A percentile compares a stretch with the other conserved stretches of the same genome.
Conservation (phyloP, 225 moss, liverwort and hornwort species). For the Pseudoscleropodium purum region DNA sequence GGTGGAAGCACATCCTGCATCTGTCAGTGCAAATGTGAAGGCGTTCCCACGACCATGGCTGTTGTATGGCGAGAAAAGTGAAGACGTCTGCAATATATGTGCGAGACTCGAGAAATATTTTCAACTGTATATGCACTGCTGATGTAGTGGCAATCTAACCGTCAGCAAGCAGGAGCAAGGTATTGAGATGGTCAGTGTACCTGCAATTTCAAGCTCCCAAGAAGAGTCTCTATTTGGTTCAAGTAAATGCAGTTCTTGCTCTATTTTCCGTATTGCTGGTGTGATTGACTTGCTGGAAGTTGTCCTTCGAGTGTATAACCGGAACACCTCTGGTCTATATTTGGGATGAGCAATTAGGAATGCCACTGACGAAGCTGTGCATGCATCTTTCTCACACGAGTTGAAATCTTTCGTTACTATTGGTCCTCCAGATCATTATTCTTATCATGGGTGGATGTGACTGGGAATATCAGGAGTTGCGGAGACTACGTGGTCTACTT, state of each 20-base stretch:
- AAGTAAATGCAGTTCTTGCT: slow-evolving; percentile 6
- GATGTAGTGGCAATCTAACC: slow-evolving; percentile 60
- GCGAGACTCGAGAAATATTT: slow-evolving; percentile 60
- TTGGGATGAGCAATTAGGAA: not conserved
- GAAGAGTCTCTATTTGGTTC: slow-evolving; percentile 37
- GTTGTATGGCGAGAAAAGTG: slow-evolving; percentile 66
- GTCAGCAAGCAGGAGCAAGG: slow-evolving; percentile 58
- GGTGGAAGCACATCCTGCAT: slow-evolving; percentile 50
- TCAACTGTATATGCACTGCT: slow-evolving; percentile 51
- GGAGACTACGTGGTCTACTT: slow-evolving; percentile 21
- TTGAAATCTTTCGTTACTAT: not conserved
- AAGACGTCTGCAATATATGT: slow-evolving; percentile 61
- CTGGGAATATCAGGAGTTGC: slow-evolving; percentile 47
- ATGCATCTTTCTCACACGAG: not conserved
- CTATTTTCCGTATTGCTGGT: not conserved
- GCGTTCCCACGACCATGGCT: slow-evolving; percentile 60
- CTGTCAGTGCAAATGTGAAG: slow-evolving; percentile 53
- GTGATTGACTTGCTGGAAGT: not conserved
- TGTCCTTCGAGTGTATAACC: not conserved
- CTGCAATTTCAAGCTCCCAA: slow-evolving; percentile 50
- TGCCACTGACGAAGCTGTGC: not conserved
- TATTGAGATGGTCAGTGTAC: slow-evolving; percentile 60
- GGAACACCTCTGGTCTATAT: not conserved
- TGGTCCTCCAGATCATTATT: not conserved
- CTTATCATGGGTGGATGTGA: not conserved